Evolutionary conservation across 495 filamentous ascomycete genomes (phyloP).

Genomic region (Arthonia radiata): DNA sequence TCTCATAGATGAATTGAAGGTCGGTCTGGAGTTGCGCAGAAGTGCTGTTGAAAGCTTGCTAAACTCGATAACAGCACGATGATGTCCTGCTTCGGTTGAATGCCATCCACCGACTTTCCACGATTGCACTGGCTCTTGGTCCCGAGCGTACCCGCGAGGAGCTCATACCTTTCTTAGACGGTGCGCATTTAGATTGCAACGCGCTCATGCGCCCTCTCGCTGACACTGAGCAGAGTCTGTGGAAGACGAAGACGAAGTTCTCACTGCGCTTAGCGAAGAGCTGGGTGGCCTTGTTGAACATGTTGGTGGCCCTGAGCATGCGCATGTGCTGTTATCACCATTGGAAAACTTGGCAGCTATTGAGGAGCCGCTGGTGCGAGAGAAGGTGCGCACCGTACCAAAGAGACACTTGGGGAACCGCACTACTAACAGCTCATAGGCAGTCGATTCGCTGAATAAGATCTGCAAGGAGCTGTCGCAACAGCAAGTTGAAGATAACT

Average conservation of each 20-base stretch:
- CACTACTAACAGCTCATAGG: constrained; percentile 29
- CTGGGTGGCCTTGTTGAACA: constrained; percentile 92
- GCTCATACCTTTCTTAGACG: constrained; percentile 94
- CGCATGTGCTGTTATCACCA: constrained; percentile 87
- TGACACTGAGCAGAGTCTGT: constrained; percentile 48
- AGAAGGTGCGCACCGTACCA: constrained; percentile 46
- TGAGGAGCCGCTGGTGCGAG: constrained; percentile 87
- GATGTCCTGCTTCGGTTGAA: constrained; percentile 94
- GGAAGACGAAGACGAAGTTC: constrained; percentile 94
- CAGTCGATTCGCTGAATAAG: constrained; percentile 96
- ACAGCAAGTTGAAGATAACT: constrained; percentile 84
- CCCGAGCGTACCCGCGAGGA: constrained; percentile 90
- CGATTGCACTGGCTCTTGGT: constrained; percentile 86
- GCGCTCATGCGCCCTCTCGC: constrained; percentile 10
- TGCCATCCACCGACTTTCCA: constrained; percentile 91
- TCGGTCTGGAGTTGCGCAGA: no score
- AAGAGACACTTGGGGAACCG: no score
- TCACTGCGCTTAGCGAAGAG: constrained; percentile 90
- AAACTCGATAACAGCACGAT: constrained; percentile 91
- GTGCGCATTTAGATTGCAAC: constrained; percentile 24
- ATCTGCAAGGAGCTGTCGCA: constrained; percentile 79
- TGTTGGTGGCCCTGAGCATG: constrained; percentile 79
- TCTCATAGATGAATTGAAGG: constrained; percentile 98
- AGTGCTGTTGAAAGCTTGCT: no score
- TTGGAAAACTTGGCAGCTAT: constrained; percentile 95